Percentiles rank a stretch among this genome's conserved stretches.
Conservation (phyloP, 2,329 filamentous ascomycete genomes). For the Thelonectria discophora region DNA sequence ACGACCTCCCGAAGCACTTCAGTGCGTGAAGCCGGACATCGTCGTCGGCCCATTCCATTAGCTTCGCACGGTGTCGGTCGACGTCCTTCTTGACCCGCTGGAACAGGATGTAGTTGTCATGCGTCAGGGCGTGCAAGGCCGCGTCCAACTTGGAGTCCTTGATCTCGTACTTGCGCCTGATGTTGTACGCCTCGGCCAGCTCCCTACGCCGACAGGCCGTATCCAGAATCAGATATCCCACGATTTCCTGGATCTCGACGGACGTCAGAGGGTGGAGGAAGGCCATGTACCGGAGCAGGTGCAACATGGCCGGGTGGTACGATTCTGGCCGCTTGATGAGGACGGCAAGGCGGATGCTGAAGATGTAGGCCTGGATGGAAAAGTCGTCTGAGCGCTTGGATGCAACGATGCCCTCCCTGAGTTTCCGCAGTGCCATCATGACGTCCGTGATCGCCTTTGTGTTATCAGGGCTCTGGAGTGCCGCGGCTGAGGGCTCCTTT, state of each 20-base stretch:
- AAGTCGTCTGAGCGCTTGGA: slow-evolving; percentile 81
- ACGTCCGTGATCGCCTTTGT: slow-evolving; percentile 76
- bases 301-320: slow-evolving; percentile 86
- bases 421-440: slow-evolving; percentile 85
- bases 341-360: slow-evolving; percentile 86
- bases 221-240: slow-evolving; percentile 84
- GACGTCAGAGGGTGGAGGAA: slow-evolving; percentile 71
- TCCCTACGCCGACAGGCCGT: slow-evolving; percentile 84
- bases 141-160: slow-evolving; percentile 74
- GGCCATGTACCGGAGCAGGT: slow-evolving; percentile 79
- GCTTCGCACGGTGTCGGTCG: slow-evolving; percentile 79
- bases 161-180: slow-evolving; percentile 69
- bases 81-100: slow-evolving; percentile 75
- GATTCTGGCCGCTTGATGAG: slow-evolving; percentile 84
- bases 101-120: slow-evolving; percentile 85
- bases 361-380: slow-evolving; percentile 88
- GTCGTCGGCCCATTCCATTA: slow-evolving; percentile 84
- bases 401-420: slow-evolving; percentile 88
- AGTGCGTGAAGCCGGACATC: slow-evolving; percentile 79
- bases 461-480: slow-evolving; percentile 46
- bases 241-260: slow-evolving; percentile 80
- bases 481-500: slow-evolving; percentile 26
- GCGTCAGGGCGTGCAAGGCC: slow-evolving; percentile 74
- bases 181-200: slow-evolving; percentile 74
- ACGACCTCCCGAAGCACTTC: slow-evolving; percentile 86